Evolutionary conservation across 169 alveolate genomes (phyloP).

Genomic region (Plasmodium adleri): DNA sequence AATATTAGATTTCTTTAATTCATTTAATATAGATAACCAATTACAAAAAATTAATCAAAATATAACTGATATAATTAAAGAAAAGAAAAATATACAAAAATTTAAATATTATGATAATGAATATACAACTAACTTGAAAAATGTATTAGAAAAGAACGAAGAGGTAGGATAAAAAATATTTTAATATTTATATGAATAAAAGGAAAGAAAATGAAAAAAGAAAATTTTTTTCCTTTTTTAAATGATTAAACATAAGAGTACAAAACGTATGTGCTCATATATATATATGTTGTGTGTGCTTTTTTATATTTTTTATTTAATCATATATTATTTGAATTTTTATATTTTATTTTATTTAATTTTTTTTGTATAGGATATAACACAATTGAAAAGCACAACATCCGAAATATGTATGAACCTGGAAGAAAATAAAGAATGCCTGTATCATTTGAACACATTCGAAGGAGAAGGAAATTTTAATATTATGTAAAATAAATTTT

Average conservation of each 20-base stretch:
- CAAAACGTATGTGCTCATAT: no score
- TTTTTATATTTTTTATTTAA: no score
- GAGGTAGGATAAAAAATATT: slow-evolving; percentile 30
- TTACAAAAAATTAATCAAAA: slow-evolving; percentile 75
- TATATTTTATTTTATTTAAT: no score
- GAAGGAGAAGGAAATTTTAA: slow-evolving; percentile 70
- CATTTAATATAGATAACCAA: slow-evolving; percentile 65
- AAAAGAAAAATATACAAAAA: slow-evolving; percentile 44
- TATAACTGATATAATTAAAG: slow-evolving; percentile 50
- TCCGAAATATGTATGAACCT: slow-evolving; percentile 65
- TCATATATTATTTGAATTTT: no score
- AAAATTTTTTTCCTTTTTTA: no score
- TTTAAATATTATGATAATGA: slow-evolving; percentile 43
- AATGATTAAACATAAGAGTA: no score
- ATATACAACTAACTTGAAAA: slow-evolving; percentile 45
- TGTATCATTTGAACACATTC: slow-evolving; percentile 57
- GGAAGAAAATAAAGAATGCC: slow-evolving; percentile 63
- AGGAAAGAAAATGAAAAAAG: no score
- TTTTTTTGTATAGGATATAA: slow-evolving; percentile 33
- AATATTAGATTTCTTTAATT: slow-evolving; percentile 66
- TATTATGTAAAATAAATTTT: slow-evolving; percentile 5
- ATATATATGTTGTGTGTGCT: no score
- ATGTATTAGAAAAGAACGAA: slow-evolving; percentile 41
- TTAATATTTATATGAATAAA: neutral
- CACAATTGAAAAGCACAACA: slow-evolving; percentile 65